Base-by-base conservation (phyloP, 1,284 basidiomycete species). In the Cerrena zonata region DNA sequence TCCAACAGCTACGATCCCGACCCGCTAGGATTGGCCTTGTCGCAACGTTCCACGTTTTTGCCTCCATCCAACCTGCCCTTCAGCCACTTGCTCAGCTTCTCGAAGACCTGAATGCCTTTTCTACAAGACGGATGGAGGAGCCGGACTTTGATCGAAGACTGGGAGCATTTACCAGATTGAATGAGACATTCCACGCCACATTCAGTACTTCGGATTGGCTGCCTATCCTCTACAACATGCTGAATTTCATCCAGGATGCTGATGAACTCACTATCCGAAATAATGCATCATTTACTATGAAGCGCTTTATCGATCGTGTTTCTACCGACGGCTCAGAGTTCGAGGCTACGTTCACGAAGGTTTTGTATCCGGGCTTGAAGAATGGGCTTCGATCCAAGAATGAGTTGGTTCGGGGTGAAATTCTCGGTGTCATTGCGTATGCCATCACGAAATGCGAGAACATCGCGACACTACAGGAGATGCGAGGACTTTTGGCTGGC, bases 101-200 rank as follows among this genome's bases (percentile, higher is more conserved):
- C 38, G 76, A 77, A 11, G 79, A 81, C 1, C 77, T 99, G 53
- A 99, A 99, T 61, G 84, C 94, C 0, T 98, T 86, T 67, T 94
- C 92, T 1, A 69, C 67, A 1, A 87, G 81, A 58, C 79, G 92
- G 13, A 68, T 95, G 36, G 93, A 96, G 48, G 94, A 99, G 65
- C 90, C 93, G 1, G 92, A 99, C 66, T 97, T 97, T 61, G 91
- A 97, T 56, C 78, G 80, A 42, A 87, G 95, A 2, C 74, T 99
- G 13, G 66, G 70, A 1, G 94, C 91, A 0, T 97, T 93, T 66
- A 77, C 81, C 2, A 66, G 63, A 10, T 71, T 99, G 48, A 95
- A 92, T 66, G 86, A 88, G 48, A 69, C 68, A 0, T 55, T 77
- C 4, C 79, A 84, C 63, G 52, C 61, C 45, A 65, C 71, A 0